Evolutionary conservation across 2,329 filamentous ascomycete genomes (phyloP), one percentile per base, ranked within the genome.

Genomic region (Clonostachys byssicola): DNA sequence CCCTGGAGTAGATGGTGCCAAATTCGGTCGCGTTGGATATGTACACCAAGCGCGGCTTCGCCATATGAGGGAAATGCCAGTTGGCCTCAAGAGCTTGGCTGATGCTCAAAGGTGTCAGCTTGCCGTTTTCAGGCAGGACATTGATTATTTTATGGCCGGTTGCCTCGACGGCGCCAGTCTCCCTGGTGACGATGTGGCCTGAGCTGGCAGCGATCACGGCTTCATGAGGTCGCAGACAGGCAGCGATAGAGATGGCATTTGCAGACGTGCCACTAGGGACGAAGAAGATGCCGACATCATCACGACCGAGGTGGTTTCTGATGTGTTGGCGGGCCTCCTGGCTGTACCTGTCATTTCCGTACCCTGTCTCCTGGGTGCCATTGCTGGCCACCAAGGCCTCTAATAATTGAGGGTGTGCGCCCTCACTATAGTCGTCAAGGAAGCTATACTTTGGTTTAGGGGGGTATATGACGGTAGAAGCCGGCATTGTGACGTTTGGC

Each of bases 91-190:
- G 49, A 0, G 72, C 70, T 6, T 66, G 63, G 47, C 64, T 59
- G 34, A 77, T 65, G 34, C 62, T 64, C 12, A 57, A 54, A 0
- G 72, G 66, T 0, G 72, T 75, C 55, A 77, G 62, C 46, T 77
- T 77, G 16, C 74, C 74, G 35, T 73, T 66, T 1, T 64, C 56
- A 0, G 70, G 69, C 1, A 64, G 62, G 1, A 74, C 73, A 2
- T 69, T 66, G 54, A 77, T 77, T 38, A 77, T 73, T 50, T 77
- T 77, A 58, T 77, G 74, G 0, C 74, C 74, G 6, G 67, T 72
- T 1, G 73, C 72, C 50, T 77, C 74, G 6, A 77, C 72, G 1
- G 74, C 74, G 2, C 74, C 74, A 0, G 74, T 74, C 52, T 77
- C 74, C 23, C 73, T 65, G 9, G 64, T 68, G 6, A 75, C 70